Percentiles rank a stretch among this genome's conserved stretches.
Evolutionary conservation across 164 flowering plant genomes (phyloP).

Genomic region (Stephania yunnanensis): DNA sequence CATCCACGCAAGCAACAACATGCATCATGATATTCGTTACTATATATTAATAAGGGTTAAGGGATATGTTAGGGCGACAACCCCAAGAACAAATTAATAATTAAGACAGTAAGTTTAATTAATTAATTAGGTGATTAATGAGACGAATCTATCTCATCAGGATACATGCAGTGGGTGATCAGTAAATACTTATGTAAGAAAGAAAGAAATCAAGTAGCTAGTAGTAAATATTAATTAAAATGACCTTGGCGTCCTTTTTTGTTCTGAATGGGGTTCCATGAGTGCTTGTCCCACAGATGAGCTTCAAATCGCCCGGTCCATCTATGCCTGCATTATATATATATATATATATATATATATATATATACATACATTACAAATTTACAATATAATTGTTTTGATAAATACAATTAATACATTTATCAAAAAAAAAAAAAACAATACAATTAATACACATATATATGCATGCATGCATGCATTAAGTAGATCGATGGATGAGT

Average conservation of each 20-base stretch:
- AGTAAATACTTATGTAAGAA: too few species aligned
- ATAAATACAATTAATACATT: too few species aligned
- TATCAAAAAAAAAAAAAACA: too few species aligned
- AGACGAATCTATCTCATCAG: background rate
- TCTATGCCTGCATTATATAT: conserved; percentile 62
- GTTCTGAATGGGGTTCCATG: conserved; percentile 74
- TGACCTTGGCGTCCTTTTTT: conserved; percentile 92
- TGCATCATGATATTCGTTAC: too few species aligned
- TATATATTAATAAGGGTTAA: too few species aligned
- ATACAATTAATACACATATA: too few species aligned
- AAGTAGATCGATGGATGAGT: background rate
- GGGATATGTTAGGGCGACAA: too few species aligned
- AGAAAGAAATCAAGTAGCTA: too few species aligned
- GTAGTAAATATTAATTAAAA: background rate
- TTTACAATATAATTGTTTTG: background rate
- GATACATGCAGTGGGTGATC: too few species aligned
- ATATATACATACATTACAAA: conserved; percentile 23
- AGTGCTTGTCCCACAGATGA: conserved; percentile 89
- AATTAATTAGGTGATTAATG: background rate
- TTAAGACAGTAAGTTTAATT: background rate
- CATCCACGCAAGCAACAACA: conserved; percentile 15
- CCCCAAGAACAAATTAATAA: background rate
- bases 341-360: too few species aligned
- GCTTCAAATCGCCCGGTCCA: conserved; percentile 97
- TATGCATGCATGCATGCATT: too few species aligned